Evolutionary conservation across 306 rosid species (phyloP), one percentile per base, ranked within the genome.

Genomic region (Prunus davidiana): DNA sequence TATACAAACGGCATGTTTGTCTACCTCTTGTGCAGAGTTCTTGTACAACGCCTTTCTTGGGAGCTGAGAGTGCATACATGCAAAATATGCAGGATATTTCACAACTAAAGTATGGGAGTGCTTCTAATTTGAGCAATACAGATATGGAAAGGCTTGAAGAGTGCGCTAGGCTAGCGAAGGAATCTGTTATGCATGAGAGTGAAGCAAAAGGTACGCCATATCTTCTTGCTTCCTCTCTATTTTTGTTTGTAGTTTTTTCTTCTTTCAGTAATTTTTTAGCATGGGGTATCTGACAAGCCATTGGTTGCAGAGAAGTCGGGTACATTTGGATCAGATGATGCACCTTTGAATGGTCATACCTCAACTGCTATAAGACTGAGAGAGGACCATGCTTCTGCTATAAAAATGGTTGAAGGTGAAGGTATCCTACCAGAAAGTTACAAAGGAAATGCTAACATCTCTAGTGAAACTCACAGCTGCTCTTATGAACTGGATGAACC

Each of bases 1-100:
- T 66, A 64, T 73, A 19, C 75, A 72, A 75, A 80, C 75, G 72
- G 74, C 76, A 85, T 87, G 69, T 74, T 82, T 72, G 82, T 71
- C 70, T 75, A 76, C 83, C 80, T 82, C 80, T 82, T 87, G 80
- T 85, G 88, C 83, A 87, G 91, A 85, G 93, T 78, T 80, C 91
- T 72, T 84, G 88, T 73, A 83, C 87, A 66, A 76, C 64, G 6
- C 83, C 83, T 76, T 69, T 74, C 84, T 63, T 79, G 82, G 88
- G 87, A 80, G 89, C 83, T 80, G 86, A 90, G 82, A 83, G 81
- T 80, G 76, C 72, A 74, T 79, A 30, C 79, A 10, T 79, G 83
- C 83, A 76, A 84, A 86, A 78, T 72, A 77, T 80, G 88, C 92
- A 81, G 87, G 87, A 81, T 69, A 56, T 32, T 11, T 78, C 85